Conservation (phyloP, 805 yeast species). For the Starmerella vitae region DNA sequence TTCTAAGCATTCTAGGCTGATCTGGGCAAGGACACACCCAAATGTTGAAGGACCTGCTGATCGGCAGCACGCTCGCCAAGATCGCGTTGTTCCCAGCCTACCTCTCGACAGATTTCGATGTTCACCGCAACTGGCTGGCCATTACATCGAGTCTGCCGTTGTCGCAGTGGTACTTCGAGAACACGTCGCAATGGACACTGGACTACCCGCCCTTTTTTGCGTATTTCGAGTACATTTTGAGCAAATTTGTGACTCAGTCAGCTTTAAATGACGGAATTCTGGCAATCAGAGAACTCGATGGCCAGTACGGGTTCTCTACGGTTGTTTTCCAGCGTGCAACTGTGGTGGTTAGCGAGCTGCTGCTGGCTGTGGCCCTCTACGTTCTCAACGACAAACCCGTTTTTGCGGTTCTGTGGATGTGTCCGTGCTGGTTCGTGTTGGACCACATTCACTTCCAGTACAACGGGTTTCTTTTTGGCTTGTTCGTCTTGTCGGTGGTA, state of each 20-base stretch:
- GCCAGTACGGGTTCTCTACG: slow-evolving; percentile 65
- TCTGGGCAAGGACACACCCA: too few species aligned
- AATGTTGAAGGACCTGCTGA: slow-evolving; percentile 5
- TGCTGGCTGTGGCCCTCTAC: slow-evolving; percentile 37
- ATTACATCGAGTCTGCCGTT: slow-evolving; percentile 67
- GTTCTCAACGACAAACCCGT: slow-evolving; percentile 42
- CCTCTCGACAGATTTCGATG: slow-evolving; percentile 93
- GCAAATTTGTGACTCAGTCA: slow-evolving; percentile 51
- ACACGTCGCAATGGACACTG: slow-evolving; percentile 76
- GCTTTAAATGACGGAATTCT: slow-evolving; percentile 68
- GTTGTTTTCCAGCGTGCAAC: slow-evolving; percentile 68
- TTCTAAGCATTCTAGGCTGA: too few species aligned
- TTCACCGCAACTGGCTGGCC: slow-evolving; percentile 94
- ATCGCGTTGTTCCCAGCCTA: slow-evolving; percentile 61
- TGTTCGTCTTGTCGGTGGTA: slow-evolving; percentile 59
- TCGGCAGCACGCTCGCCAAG: slow-evolving; percentile 17
- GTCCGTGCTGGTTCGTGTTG: slow-evolving; percentile 80
- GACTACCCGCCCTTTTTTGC: slow-evolving; percentile 98
- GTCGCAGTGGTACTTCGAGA: slow-evolving; percentile 70
- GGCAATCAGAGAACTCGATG: slow-evolving; percentile 43
- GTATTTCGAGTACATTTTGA: slow-evolving; percentile 72
- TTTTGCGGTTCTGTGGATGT: slow-evolving; percentile 66
- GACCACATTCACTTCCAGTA: slow-evolving; percentile 97
- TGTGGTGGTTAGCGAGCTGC: slow-evolving; percentile 63
- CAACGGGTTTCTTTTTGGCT: slow-evolving; percentile 84